These are phyloP conservation scores for Penicillium sp. DNA, from an alignment of 2,329 filamentous ascomycete genomes.

Conservation along the genomic window DNA sequence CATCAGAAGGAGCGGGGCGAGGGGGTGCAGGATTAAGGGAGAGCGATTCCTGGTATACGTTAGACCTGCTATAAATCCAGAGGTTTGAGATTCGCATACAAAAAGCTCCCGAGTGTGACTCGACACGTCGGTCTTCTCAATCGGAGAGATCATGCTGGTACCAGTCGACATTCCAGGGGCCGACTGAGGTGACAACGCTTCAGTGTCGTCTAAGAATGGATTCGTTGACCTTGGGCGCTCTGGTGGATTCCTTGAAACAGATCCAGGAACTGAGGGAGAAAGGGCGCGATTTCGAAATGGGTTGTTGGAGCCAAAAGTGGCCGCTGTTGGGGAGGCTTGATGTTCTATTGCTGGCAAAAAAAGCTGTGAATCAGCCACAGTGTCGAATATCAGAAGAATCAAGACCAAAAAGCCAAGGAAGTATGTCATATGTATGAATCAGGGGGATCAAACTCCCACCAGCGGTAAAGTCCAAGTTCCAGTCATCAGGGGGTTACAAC, in stretches of 20 bases:
- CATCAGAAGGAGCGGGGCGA: constrained; percentile 32
- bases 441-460: background rate
- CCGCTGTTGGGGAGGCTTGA: constrained; percentile 33
- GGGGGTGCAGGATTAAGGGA: constrained; percentile 34
- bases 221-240: constrained; percentile 57
- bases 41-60: constrained; percentile 36
- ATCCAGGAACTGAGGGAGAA: constrained; percentile 33
- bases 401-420: background rate
- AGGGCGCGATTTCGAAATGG: constrained; percentile 49
- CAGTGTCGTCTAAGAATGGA: constrained; percentile 56
- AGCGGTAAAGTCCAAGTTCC: background rate
- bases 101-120: constrained; percentile 56
- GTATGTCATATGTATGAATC: constrained; percentile 8
- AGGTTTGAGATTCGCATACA: constrained; percentile 44
- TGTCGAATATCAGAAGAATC: constrained; percentile 3
- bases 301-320: constrained; percentile 47
- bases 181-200: constrained; percentile 38
- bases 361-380: constrained; percentile 1
- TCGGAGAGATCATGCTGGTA: constrained; percentile 31
- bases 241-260: constrained; percentile 32
- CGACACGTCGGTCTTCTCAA: constrained; percentile 41
- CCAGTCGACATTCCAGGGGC: constrained; percentile 26
- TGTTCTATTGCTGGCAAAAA: constrained; percentile 21
- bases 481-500: constrained; percentile 10
- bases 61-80: constrained; percentile 3